Evolutionary conservation across 2,329 filamentous ascomycete species (phyloP).

Genomic region (Colletotrichum abscissum): DNA sequence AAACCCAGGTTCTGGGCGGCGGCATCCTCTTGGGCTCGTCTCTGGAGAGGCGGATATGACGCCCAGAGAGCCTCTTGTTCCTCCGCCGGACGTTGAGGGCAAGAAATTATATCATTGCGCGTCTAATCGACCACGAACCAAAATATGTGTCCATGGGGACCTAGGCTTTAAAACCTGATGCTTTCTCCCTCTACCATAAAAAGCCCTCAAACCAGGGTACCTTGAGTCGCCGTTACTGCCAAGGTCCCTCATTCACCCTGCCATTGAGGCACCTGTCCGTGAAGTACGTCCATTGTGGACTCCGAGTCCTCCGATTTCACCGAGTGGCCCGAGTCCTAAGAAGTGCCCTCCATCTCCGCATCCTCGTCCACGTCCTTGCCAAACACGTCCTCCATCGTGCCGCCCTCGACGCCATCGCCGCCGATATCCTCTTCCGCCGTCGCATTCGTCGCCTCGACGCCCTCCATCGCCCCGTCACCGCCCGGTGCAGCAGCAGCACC

Average conservation of each 20-base stretch:
- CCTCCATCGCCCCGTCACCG: conserved; percentile 60
- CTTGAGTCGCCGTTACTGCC: neutral
- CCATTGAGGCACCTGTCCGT: neutral
- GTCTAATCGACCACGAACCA: neutral
- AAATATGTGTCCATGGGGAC: too few relatives aligned
- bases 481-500: conserved; percentile 52
- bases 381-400: conserved; percentile 66
- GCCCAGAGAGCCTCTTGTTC: neutral
- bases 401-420: conserved; percentile 60
- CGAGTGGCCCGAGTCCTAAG: conserved; percentile 8
- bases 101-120: neutral
- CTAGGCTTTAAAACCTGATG: neutral
- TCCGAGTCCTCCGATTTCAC: neutral
- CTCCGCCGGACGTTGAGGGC: neutral
- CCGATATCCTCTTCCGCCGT: conserved; percentile 53
- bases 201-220: neutral
- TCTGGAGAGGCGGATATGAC: neutral
- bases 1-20: neutral
- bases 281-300: neutral
- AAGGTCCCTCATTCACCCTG: neutral
- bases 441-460: conserved; percentile 52
- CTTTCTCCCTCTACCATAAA: neutral
- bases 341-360: conserved; percentile 52
- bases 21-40: neutral
- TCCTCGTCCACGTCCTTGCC: conserved; percentile 67